Evolutionary conservation across 106 monocot species (phyloP).

Genomic region (Hemerocallis citrina): DNA sequence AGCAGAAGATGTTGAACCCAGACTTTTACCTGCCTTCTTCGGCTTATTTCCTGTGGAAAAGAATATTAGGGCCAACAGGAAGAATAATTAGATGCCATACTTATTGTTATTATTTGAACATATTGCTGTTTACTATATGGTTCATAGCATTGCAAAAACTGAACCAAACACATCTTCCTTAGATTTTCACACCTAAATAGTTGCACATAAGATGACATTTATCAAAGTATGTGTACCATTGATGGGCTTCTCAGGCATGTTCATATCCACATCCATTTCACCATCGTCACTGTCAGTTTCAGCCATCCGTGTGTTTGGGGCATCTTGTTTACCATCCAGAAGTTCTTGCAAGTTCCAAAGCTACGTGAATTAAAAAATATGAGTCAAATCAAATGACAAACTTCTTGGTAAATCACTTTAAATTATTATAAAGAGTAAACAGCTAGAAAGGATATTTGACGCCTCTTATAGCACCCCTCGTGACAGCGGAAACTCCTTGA

Average conservation of each 20-base stretch:
- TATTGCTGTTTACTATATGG: neutral
- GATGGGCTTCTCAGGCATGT: slow-evolving; percentile 7
- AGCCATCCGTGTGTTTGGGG: slow-evolving; percentile 3
- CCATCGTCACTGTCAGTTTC: slow-evolving; percentile 43
- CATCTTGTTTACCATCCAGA: slow-evolving; percentile 21
- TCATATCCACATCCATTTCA: slow-evolving; percentile 45
- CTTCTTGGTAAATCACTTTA: no score
- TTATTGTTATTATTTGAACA: neutral
- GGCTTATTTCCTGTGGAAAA: slow-evolving; percentile 26
- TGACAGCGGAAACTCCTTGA: no score
- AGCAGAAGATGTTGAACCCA: slow-evolving; percentile 10
- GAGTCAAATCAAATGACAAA: no score
- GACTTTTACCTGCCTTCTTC: slow-evolving; percentile 11
- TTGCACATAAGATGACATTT: neutral
- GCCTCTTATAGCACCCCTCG: no score
- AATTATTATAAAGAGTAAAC: no score
- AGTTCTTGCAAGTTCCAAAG: slow-evolving; percentile 68
- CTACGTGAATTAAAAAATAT: slow-evolving; percentile 19
- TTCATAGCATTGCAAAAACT: no score
- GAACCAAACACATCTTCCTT: no score
- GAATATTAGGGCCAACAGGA: no score
- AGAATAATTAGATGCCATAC: neutral
- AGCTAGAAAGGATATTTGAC: no score
- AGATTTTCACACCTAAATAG: neutral
- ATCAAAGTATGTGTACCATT: slow-evolving; percentile 24